Evolutionary conservation across 345 rosid species (phyloP), one percentile per base, ranked within the genome.

Genomic region (Trapa bicornis): DNA sequence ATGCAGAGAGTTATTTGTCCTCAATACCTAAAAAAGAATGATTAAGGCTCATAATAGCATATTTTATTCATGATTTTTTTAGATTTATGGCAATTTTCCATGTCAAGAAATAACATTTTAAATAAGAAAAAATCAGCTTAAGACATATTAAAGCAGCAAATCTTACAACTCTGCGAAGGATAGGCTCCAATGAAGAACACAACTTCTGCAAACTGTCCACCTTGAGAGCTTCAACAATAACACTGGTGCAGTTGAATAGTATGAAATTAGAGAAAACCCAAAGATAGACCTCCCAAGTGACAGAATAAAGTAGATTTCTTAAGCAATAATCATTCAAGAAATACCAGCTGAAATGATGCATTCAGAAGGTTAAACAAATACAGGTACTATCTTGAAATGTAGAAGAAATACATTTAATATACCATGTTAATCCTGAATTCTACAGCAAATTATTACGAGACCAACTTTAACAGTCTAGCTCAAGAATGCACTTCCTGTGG

Each of bases 161-260:
- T 42, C 91, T 86, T 94, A 94, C 99, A 73, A 94, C 99, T 82
- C 96, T 82, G 64, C 99, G 99, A 67, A 94, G 96, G 66, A 94
- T 82, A 38, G 99, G 99, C 74, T 94, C 99, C 83, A 94, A 72
- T 65, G 99, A 94, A 6, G 99, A 94, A 82, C 95, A 94, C 68
- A 94, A 85, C 88, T 85, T 94, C 84, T 94, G 99, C 73, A 94
- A 76, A 78, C 96, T 91, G 71, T 91, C 97, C 73, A 91, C 87
- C 87, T 91, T 94, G 66, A 94, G 82, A 80, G 99, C 99, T 80
- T 94, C 99, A 3, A 94, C 97, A 69, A 94, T 89, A 42, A 91
- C 96, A 67, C 99, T 94, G 74, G 11, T 52, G 67, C 39, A 41
- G 42, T 45, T 37, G 32, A 61, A 67, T 9, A 1, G 48, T 42